phyloP scores from a whole-genome alignment of 768 basidiomycete species.

The Phanerodontia chrysosporium region DNA sequence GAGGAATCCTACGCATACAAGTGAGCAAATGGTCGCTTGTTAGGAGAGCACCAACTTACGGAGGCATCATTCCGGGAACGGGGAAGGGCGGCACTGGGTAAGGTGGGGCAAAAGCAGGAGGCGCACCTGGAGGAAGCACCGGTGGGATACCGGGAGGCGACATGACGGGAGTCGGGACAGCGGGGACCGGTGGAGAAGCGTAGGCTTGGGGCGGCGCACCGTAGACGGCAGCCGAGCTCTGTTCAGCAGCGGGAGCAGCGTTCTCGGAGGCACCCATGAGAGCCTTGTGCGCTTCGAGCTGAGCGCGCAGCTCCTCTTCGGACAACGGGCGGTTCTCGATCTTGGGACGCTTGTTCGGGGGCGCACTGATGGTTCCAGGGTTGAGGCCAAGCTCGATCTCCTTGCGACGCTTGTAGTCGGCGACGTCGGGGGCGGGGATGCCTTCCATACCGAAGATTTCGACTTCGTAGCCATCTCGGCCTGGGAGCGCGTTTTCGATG shows the following conservation, averaged over 20 bases:
- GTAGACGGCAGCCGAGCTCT: conserved; percentile 55
- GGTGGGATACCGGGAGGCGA: conserved; percentile 36
- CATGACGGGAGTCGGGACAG: conserved; percentile 23
- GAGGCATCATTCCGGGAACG: conserved; percentile 52
- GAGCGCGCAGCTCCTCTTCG: conserved; percentile 80
- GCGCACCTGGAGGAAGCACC: conserved; percentile 24
- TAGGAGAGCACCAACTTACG: conserved; percentile 29
- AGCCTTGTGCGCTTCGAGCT: conserved; percentile 85
- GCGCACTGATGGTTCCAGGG: conserved; percentile 77
- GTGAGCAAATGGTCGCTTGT: background rate
- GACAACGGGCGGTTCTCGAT: conserved; percentile 71
- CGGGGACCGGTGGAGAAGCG: conserved; percentile 32
- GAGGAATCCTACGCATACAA: background rate
- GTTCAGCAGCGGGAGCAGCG: conserved; percentile 34
- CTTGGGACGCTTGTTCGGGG: conserved; percentile 77
- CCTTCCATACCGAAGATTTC: conserved; percentile 99
- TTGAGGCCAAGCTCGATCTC: conserved; percentile 89
- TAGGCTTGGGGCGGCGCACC: conserved; percentile 75
- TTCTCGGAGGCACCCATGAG: conserved; percentile 71
- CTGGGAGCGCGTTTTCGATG: conserved; percentile 94
- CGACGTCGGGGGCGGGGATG: conserved; percentile 89
- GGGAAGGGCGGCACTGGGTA: conserved; percentile 30
- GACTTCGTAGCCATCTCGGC: conserved; percentile 95
- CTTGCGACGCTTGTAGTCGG: conserved; percentile 93
- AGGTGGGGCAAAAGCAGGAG: conserved; percentile 3